Base-by-base conservation (phyloP, 2,329 filamentous ascomycete species). In the Colletotrichum gigasporum region DNA sequence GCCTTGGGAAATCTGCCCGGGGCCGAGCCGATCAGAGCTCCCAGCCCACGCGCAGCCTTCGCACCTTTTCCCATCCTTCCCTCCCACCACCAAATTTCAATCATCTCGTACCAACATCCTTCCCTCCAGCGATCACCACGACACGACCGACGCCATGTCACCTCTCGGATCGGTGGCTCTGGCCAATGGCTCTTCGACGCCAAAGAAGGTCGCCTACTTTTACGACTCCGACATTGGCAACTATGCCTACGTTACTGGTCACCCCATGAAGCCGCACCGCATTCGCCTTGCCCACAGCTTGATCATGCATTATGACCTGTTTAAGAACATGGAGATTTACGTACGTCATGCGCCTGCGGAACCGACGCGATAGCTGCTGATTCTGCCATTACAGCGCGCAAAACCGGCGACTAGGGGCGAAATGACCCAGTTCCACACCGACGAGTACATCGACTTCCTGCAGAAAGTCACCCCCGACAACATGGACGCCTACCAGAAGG, bases 211-310 rank as follows among this genome's bases (percentile, higher is more conserved):
- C 63, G 95, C 95, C 59, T 98, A 98, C 81, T 98, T 98, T 79
- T 98, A 98, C 85, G 95, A 98, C 76, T 96, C 93, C 3, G 95
- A 98, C 80, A 96, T 98, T 75, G 95, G 95, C 69, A 98, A 98
- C 79, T 98, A 97, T 83, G 94, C 95, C 76, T 98, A 98, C 75
- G 93, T 97, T 62, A 94, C 93, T 67, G 94, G 93, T 18, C 96
- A 99, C 82, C 96, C 96, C 41, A 99, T 99, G 96, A 99, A 99
- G 79, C 96, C 96, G 67, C 97, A 97, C 87, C 91, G 96, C 20
- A 90, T 99, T 72, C 93, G 94, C 18, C 82, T 99, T 69, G 96
- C 96, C 51, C 97, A 99, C 78, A 96, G 96, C 73, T 86, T 99
- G 70, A 94, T 99, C 59, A 91, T 98, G 84, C 94, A 96, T 63